A percentile compares a stretch with the other conserved stretches of the same genome.
These are phyloP conservation scores for Pistacia atlantica DNA, from an alignment of 345 rosid species.

Conservation along the genomic window DNA sequence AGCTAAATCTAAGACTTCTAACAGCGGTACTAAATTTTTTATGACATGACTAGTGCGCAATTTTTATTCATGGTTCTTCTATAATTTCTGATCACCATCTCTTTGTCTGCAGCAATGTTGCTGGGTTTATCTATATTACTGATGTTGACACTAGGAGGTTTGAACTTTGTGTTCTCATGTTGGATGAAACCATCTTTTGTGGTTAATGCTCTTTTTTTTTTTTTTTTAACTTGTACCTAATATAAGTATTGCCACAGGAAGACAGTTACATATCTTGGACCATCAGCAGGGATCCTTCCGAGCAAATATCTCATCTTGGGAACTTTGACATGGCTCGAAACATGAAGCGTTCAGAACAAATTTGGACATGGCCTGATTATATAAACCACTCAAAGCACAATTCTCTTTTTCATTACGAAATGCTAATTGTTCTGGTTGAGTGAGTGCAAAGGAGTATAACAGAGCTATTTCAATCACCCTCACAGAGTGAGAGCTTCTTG, in stretches of 20 bases:
- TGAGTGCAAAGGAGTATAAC: background rate
- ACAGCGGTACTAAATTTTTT: background rate
- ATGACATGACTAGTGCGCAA: too few relatives aligned
- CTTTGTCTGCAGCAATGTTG: conserved; percentile 62
- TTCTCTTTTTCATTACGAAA: background rate
- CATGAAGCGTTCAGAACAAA: conserved; percentile 27
- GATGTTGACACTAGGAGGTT: conserved; percentile 70
- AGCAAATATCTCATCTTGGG: conserved; percentile 72
- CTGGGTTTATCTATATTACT: conserved; percentile 79
- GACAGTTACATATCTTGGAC: conserved; percentile 67
- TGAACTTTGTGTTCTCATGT: background rate
- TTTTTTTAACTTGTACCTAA: background rate
- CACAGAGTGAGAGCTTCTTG: background rate
- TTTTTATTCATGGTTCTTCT: background rate
- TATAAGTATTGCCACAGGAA: conserved; percentile 44
- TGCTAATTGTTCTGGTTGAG: background rate
- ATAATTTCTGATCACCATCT: background rate
- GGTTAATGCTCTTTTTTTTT: background rate
- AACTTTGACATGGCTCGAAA: conserved; percentile 79
- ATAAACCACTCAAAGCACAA: background rate
- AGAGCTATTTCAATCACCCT: too few relatives aligned
- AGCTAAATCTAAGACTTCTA: background rate
- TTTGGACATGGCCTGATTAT: background rate
- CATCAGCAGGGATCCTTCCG: conserved; percentile 69
- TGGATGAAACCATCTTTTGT: background rate